Conservation (phyloP, 2,329 filamentous ascomycete species). For the Whalleya microplaca region DNA sequence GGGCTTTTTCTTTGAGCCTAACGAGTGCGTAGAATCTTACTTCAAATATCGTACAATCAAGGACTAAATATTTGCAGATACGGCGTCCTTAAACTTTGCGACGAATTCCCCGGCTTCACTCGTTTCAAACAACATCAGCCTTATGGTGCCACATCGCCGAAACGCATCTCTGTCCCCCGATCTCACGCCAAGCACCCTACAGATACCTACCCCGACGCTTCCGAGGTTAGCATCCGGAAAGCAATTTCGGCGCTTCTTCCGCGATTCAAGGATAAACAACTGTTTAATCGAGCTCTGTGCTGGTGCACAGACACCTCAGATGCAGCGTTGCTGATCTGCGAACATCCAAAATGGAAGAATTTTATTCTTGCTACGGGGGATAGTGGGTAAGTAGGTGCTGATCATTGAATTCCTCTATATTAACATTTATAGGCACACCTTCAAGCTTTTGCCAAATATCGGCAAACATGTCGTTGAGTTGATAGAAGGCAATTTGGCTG, state of each 20-base stretch:
- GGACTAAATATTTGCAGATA: conserved; percentile 18
- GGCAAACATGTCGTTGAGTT: conserved; percentile 51
- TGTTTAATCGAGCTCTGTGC: conserved; percentile 39
- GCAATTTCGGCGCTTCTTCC: conserved; percentile 39
- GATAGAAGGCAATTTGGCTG: conserved; percentile 43
- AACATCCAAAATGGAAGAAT: conserved; percentile 47
- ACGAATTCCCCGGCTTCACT: conserved; percentile 46
- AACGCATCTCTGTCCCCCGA: conserved; percentile 39
- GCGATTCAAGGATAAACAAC: conserved; percentile 32
- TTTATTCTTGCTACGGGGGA: conserved; percentile 51
- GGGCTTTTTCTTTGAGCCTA: conserved; percentile 55
- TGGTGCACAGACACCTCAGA: conserved; percentile 43
- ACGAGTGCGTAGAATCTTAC: conserved; percentile 36
- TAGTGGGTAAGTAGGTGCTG: conserved; percentile 42
- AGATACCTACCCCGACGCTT: conserved; percentile 42
- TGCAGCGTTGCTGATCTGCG: conserved; percentile 39
- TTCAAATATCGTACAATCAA: not conserved
- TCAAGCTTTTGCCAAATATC: conserved; percentile 51
- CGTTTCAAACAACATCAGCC: conserved; percentile 41
- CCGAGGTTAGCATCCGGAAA: conserved; percentile 35
- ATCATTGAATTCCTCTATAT: not conserved
- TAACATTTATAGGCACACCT: conserved; percentile 42
- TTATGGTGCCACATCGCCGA: conserved; percentile 34
- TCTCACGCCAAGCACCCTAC: conserved; percentile 42
- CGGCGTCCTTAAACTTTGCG: conserved; percentile 43